Evolutionary conservation across 1,139 yeast genomes (phyloP), one percentile per base, ranked within the genome.

Genomic region (Dujonia santamariae): DNA sequence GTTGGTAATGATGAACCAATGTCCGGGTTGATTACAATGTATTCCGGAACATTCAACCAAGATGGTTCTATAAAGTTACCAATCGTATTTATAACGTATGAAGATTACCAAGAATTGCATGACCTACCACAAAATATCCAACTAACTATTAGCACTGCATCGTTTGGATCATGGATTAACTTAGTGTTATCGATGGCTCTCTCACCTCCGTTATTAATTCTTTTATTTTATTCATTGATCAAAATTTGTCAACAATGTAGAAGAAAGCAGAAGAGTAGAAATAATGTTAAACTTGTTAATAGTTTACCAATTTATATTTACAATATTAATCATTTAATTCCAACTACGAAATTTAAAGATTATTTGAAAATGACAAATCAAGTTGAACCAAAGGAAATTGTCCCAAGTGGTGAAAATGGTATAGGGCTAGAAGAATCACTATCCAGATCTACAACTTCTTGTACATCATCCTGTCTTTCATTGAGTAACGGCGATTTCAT

Each of bases 1-100:
- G 53, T 69, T 21, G 74, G 71, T 17, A 69, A 69, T 43, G 63
- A 67, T 43, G 70, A 63, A 38, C 72, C 73, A 1, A 43, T 46
- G 28, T 44, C 55, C 5, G 67, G 72, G 2, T 50, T 68, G 29
- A 55, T 69, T 25, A 67, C 75, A 12, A 69, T 69, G 75, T 68
- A 61, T 45, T 64, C 72, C 1, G 52, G 54, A 32, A 50, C 56
- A 4, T 67, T 63, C 42, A 67, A 67, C 39, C 61, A 54, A 33
- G 73, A 67, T 40, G 65, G 67, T 4, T 39, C 55, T 6, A 47
- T 67, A 25, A 41, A 38, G 4, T 46, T 53, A 2, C 75, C 75
- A 3, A 53, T 68, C 7, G 44, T 69, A 47, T 68, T 68, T 44
- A 57, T 67, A 19, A 53, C 72, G 3, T 48, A 55, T 36, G 74